phyloP scores from a whole-genome alignment of 2,329 filamentous ascomycete species.

The Trichoderma asperellum region DNA sequence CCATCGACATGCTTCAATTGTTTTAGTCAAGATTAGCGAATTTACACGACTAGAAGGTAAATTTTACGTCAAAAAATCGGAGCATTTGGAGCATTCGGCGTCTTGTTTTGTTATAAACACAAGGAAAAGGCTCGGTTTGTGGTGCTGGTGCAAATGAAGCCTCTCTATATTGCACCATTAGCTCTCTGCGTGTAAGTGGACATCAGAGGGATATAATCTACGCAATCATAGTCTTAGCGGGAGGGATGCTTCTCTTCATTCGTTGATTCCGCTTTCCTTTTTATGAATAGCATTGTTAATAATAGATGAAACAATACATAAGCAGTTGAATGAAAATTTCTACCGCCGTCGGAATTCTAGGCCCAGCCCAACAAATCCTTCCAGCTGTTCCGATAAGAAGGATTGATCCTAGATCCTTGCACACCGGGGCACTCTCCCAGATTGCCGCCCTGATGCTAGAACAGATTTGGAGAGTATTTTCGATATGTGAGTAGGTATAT shows the following conservation, averaged over 20 bases:
- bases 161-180: not conserved
- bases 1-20: not conserved
- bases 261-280: not conserved
- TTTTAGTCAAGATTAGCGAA: not conserved
- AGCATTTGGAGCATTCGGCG: too few species aligned
- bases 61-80: not conserved
- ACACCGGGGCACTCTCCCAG: not conserved
- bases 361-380: not conserved
- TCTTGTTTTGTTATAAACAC: too few species aligned
- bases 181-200: not conserved
- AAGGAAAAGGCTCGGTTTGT: not conserved
- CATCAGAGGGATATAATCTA: not conserved
- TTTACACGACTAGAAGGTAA: not conserved
- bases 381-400: slow-evolving; percentile 3
- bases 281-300: not conserved
- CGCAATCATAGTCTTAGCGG: not conserved
- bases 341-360: not conserved
- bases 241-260: not conserved
- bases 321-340: not conserved
- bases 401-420: not conserved
- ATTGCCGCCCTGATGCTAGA: slow-evolving; percentile 5
- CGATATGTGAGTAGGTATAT: not conserved
- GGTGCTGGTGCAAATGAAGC: not conserved
- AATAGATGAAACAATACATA: not conserved
- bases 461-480: not conserved